Base-by-base conservation (phyloP, 108 stramenopile species). In the Epipyxis sp. region DNA sequence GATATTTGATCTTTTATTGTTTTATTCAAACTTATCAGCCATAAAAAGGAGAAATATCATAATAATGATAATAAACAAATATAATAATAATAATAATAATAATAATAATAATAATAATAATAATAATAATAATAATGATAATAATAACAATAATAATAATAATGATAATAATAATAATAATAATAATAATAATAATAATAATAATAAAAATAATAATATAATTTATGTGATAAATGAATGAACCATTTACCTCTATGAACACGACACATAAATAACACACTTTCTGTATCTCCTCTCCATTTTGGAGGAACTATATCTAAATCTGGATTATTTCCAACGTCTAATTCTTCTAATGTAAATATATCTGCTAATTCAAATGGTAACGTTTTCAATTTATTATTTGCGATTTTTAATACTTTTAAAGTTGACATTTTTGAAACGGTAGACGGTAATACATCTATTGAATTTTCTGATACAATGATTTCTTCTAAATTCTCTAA, bases 201-300 rank as follows among this genome's bases (percentile, higher is more conserved):
- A n/a, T n/a, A n/a, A n/a, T n/a, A n/a, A n/a, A n/a, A n/a, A n/a
- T n/a, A n/a, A n/a, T n/a, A n/a, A n/a, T n/a, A n/a, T n/a, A n/a
- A n/a, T n/a, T n/a, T n/a, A n/a, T n/a, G n/a, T n/a, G n/a, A n/a
- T n/a, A n/a, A n/a, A n/a, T n/a, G n/a, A n/a, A n/a, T n/a, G n/a
- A n/a, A n/a, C n/a, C 46, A 74, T 6, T 3, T 57, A 74, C 71
- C 71, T 74, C 71, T 39, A 74, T 74, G 71, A 6, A 74, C 3
- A 32, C 50, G 44, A 34, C n/a, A 74, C 3, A 32, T 57, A 57
- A 74, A 74, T 3, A 74, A 25, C 27, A 74, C 6, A 39, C 71
- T 74, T 34, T 74, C 71, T 39, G 71, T 74, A 57, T 74, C 71
- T 10, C 71, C 71, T 57, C 50, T 39, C 71, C 71, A 74, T 42